Base-by-base conservation (phyloP, 805 yeast species). In the Nakazawaea pomicola region DNA sequence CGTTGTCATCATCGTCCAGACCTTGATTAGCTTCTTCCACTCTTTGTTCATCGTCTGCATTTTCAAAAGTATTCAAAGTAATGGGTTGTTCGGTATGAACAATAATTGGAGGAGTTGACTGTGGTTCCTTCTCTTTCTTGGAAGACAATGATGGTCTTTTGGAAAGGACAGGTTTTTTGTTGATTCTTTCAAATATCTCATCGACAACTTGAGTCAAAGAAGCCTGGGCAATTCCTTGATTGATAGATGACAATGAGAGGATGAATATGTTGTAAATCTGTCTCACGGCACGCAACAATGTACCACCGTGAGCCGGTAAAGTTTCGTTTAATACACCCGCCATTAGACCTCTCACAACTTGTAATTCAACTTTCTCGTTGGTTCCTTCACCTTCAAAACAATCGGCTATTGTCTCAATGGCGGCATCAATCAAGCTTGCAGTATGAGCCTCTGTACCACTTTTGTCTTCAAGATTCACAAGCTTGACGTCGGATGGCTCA, bases 141-240 rank as follows among this genome's bases (percentile, higher is more conserved):
- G 29, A 24, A 11, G 34, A 23, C 14, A 32, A 18, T 6, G 41
- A 33, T 5, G 25, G 12, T 28, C 41, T 36, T 19, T 36, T 21
- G 4, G 35, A 18, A 2, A 27, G 10, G 16, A 20, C 28, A 6
- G 38, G 43, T 6, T 43, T 48, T 3, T 36, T 32, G 35, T 44
- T 51, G 30, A 78, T 76, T 47, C 93, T 76, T 47, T 85, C 95
- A 64, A 88, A 93, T 9, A 90, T 82, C 7, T 86, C 80, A 41
- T 80, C 80, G 17, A 93, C 87, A 53, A 91, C 83, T 63, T 93
- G 99, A 3, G 95, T 86, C 49, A 93, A 70, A 6, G 93, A 83
- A 1, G 96, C 98, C 65, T 95, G 98, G 0, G 99, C 98, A 45
- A 90, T 80, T 1, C 89, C 85, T 62, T 93, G 99, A 56, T 89